Percentiles rank a stretch among this genome's conserved stretches.
Evolutionary conservation across 495 filamentous ascomycete genomes (phyloP).

Genomic region (Penicillium alfredii): DNA sequence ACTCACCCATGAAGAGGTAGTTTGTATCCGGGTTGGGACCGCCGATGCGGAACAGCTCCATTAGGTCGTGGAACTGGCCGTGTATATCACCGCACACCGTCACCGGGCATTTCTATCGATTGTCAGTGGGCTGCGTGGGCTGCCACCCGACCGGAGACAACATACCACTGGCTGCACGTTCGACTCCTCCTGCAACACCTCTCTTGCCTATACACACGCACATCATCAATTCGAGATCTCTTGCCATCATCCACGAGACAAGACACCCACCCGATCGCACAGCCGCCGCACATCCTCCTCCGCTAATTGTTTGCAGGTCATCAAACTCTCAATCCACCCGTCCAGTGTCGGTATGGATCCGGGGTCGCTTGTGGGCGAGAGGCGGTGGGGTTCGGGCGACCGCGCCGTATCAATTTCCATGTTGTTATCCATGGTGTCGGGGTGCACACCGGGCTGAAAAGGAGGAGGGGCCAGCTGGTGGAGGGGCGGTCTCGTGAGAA

Average conservation of each 20-base stretch:
- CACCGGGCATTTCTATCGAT: constrained; percentile 78
- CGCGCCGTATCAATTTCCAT: constrained; percentile 88
- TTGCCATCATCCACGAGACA: neutral
- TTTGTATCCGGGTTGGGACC: constrained; percentile 90
- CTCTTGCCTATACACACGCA: constrained; percentile 62
- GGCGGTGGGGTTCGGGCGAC: constrained; percentile 71
- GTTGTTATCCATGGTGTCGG: constrained; percentile 78
- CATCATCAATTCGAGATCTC: constrained; percentile 15
- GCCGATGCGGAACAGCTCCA: constrained; percentile 92
- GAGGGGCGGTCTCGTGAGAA: constrained; percentile 43
- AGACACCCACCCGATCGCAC: constrained; percentile 81
- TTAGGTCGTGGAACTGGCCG: constrained; percentile 89
- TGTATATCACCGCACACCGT: constrained; percentile 93
- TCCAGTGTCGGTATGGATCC: constrained; percentile 88
- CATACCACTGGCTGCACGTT: constrained; percentile 98
- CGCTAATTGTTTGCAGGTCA: constrained; percentile 96
- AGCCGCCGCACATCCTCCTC: constrained; percentile 93
- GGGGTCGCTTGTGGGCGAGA: constrained; percentile 70
- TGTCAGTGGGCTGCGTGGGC: constrained; percentile 19
- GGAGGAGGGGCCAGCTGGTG: constrained; percentile 32
- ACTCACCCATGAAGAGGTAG: constrained; percentile 89
- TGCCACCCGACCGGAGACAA: constrained; percentile 22
- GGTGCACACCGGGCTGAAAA: constrained; percentile 21
- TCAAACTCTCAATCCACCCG: constrained; percentile 97
- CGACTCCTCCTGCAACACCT: constrained; percentile 93